phyloP scores from a whole-genome alignment of 495 filamentous ascomycete species.

The Bacidia gigantensis region DNA sequence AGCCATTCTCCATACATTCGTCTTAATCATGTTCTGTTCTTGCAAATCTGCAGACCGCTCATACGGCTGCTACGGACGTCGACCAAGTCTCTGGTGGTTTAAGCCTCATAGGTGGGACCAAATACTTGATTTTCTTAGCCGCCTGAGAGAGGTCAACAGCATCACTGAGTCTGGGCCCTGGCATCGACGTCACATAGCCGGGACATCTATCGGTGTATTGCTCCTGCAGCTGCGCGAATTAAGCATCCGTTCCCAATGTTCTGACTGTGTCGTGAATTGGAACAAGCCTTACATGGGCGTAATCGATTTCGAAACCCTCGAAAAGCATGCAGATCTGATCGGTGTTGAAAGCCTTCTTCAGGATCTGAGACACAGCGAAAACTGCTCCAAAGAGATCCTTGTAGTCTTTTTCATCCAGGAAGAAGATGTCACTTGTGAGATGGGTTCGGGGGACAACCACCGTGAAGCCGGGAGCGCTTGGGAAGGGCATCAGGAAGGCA shows the following conservation, averaged over 20 bases:
- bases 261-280: slow-evolving; percentile 3
- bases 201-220: neutral
- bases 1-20: no score
- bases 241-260: neutral
- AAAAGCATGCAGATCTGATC: slow-evolving; percentile 13
- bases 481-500: slow-evolving; percentile 3
- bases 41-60: no score
- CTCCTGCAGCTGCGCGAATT: no score
- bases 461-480: slow-evolving; percentile 8
- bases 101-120: no score
- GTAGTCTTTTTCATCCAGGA: neutral
- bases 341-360: slow-evolving; percentile 1
- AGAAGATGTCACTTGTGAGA: slow-evolving; percentile 6
- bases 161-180: no score
- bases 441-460: slow-evolving; percentile 10
- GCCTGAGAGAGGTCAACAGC: no score
- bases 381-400: neutral
- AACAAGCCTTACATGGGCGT: slow-evolving; percentile 15
- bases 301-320: slow-evolving; percentile 15
- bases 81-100: no score
- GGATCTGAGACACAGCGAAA: neutral
- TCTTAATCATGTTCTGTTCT: no score
- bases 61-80: no score
- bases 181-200: neutral
- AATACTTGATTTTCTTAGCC: no score